Conservation (phyloP, 257 asterid species). For the Gentiana straminea region DNA sequence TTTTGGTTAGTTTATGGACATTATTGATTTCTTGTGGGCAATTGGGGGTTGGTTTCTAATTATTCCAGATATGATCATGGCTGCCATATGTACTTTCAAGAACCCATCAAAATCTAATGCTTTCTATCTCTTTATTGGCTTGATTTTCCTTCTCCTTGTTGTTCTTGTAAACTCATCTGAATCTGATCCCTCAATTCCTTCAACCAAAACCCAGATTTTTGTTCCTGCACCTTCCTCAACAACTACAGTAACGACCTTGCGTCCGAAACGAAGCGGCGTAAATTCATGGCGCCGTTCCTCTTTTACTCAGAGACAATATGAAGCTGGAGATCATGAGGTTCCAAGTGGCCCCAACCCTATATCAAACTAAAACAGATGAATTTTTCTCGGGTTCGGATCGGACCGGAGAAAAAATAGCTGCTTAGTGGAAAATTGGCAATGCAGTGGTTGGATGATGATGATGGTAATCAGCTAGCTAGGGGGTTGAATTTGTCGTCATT, state of each 20-base stretch:
- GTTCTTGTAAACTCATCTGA: slow-evolving; percentile 20
- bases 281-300: not conserved
- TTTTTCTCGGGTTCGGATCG: too few species aligned
- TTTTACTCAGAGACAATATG: slow-evolving; percentile 23
- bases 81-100: not conserved
- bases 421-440: not conserved
- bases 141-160: slow-evolving; percentile 24
- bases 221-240: not conserved
- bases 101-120: slow-evolving; percentile 15
- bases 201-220: not conserved
- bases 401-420: not conserved
- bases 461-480: not conserved
- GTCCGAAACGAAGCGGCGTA: slow-evolving; percentile 2
- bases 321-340: slow-evolving; percentile 62
- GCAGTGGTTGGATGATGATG: slow-evolving; percentile 3
- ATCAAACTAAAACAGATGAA: slow-evolving; percentile 23
- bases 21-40: slow-evolving; percentile 39
- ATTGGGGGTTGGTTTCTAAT: slow-evolving; percentile 42
- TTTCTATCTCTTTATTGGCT: slow-evolving; percentile 13
- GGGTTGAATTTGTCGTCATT: slow-evolving; percentile 8
- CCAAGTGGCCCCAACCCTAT: slow-evolving; percentile 94
- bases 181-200: slow-evolving; percentile 7
- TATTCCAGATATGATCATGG: slow-evolving; percentile 2
- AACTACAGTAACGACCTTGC: slow-evolving; percentile 2
- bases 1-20: slow-evolving; percentile 40